phyloP scores from a whole-genome alignment of 225 moss, liverwort and hornwort genomes.

The Takakia lepidozioides region DNA sequence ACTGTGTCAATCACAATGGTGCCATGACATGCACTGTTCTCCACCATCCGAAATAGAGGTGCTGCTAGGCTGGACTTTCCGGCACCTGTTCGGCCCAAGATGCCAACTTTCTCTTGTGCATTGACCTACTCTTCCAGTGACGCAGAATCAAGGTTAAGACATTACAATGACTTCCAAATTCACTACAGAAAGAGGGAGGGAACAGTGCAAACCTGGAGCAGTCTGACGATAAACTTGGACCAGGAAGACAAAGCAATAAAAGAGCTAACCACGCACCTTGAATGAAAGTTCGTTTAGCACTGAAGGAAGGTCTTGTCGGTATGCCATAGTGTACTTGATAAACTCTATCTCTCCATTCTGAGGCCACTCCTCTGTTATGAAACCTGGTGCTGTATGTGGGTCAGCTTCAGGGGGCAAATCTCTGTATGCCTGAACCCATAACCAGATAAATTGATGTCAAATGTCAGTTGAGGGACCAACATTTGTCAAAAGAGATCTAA shows the following conservation, averaged over 20 bases:
- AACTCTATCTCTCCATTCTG: constrained; percentile 75
- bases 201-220: no score
- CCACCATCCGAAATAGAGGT: constrained; percentile 88
- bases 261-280: constrained; percentile 57
- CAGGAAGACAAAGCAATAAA: no score
- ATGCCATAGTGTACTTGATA: constrained; percentile 79
- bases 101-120: constrained; percentile 79
- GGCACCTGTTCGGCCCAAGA: constrained; percentile 91
- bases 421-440: constrained; percentile 55
- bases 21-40: constrained; percentile 77
- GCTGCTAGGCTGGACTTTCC: constrained; percentile 94
- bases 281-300: constrained; percentile 82
- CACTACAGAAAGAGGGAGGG: no score
- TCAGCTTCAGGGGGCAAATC: constrained; percentile 67
- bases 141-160: no score
- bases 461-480: no score
- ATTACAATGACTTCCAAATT: no score
- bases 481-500: no score
- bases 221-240: no score
- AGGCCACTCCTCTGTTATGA: constrained; percentile 78
- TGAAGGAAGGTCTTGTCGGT: constrained; percentile 73
- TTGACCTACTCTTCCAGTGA: no score
- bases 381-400: constrained; percentile 64
- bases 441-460: no score
- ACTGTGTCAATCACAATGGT: constrained; percentile 67